A percentile compares a stretch with the other conserved stretches of the same genome.
These are phyloP conservation scores for Backusella parvicylindrica DNA, from an alignment of 192 early-diverging fungal genomes.

Conservation along the genomic window DNA sequence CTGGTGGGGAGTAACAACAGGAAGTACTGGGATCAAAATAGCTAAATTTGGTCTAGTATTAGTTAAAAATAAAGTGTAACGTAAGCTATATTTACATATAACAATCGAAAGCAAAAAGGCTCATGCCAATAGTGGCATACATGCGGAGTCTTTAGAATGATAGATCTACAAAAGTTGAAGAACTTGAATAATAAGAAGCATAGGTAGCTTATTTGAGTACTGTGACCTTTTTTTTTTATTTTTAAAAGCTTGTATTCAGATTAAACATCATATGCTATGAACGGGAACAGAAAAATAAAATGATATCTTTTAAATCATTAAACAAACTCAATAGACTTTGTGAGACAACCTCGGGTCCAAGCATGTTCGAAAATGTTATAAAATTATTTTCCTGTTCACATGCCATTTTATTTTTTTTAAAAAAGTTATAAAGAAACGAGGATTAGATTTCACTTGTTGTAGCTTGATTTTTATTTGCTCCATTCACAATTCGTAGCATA, in stretches of 20 bases:
- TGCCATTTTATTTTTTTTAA: neutral
- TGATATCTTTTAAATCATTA: neutral
- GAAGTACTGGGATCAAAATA: neutral
- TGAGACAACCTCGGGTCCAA: neutral
- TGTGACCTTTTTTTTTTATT: neutral
- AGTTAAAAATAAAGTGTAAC: slow-evolving; percentile 5
- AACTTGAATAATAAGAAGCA: neutral
- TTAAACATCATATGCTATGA: neutral
- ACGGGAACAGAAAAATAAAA: neutral
- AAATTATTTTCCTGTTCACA: neutral
- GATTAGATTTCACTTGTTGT: neutral
- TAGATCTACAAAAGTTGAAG: neutral
- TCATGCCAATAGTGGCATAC: neutral
- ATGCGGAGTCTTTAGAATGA: neutral
- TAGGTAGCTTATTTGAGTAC: neutral
- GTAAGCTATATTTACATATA: neutral
- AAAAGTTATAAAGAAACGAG: neutral
- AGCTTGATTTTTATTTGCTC: neutral
- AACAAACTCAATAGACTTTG: neutral
- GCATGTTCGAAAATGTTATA: neutral
- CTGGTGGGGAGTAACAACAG: neutral
- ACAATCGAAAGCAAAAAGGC: neutral
- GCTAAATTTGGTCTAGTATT: neutral
- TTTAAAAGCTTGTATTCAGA: neutral
- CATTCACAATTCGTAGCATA: neutral